Percentiles rank a stretch among this genome's conserved stretches.
Evolutionary conservation across 75 land plant genomes (phyloP).

Genomic region (Azolla pinnata): DNA sequence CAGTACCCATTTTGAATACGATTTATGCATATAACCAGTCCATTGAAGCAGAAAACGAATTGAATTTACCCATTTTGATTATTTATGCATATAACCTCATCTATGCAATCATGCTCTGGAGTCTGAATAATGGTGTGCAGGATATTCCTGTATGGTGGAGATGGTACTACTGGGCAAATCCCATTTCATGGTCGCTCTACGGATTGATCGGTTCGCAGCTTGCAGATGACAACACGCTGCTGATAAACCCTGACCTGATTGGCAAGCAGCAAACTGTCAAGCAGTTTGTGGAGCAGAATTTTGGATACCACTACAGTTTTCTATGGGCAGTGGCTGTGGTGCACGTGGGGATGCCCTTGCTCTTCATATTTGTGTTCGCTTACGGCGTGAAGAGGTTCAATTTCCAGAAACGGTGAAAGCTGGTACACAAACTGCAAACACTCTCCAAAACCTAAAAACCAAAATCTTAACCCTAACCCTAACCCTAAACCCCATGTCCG

Average conservation of each 20-base stretch:
- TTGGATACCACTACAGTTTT: conserved; percentile 30
- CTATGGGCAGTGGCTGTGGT: conserved; percentile 25
- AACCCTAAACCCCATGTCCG: no score
- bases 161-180: conserved; percentile 47
- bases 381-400: conserved; percentile 26
- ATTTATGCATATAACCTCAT: no score
- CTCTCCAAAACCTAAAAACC: no score
- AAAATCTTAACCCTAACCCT: no score
- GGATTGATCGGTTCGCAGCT: conserved; percentile 40
- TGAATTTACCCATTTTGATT: no score
- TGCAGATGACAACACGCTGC: conserved; percentile 6
- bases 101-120: no score
- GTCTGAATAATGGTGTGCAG: no score
- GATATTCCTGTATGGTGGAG: conserved; percentile 47
- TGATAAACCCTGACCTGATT: conserved; percentile 7
- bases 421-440: no score
- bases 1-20: no score
- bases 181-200: conserved; percentile 34
- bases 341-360: conserved; percentile 12
- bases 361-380: conserved; percentile 30
- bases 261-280: conserved; percentile 10
- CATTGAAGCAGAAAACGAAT: no score
- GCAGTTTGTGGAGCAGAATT: not conserved
- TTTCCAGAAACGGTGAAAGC: conserved; percentile 29
- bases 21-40: no score